A percentile compares a stretch with the other conserved stretches of the same genome.
These are phyloP conservation scores for Alternaria panax DNA, from an alignment of 2,329 filamentous ascomycete genomes.

Conservation along the genomic window DNA sequence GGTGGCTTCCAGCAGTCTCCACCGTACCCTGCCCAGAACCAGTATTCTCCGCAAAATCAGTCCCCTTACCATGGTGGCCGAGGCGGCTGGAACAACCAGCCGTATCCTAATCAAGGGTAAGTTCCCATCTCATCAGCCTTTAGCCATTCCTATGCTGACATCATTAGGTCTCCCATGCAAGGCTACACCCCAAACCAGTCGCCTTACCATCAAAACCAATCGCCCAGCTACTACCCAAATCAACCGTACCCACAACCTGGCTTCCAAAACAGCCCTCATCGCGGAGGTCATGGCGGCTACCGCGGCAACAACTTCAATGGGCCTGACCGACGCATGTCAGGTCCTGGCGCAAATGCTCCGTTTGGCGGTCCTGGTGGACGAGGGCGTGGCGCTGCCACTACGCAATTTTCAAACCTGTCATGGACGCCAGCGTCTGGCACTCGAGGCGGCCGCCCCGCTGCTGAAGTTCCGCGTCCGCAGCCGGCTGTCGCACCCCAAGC, in stretches of 20 bases:
- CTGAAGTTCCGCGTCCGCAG: conserved; percentile 46
- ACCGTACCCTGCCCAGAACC: conserved; percentile 63
- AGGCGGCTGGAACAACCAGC: conserved; percentile 60
- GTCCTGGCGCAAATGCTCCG: conserved; percentile 52
- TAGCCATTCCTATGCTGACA: conserved; percentile 32
- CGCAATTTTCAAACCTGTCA: conserved; percentile 71
- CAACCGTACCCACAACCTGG: conserved; percentile 64
- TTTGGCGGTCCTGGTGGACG: conserved; percentile 57
- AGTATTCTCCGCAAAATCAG: conserved; percentile 67
- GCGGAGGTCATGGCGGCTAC: conserved; percentile 63
- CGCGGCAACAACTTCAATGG: conserved; percentile 62
- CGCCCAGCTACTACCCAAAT: conserved; percentile 59
- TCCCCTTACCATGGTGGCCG: conserved; percentile 66
- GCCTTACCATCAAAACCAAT: conserved; percentile 58
- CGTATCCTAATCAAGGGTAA: conserved; percentile 59
- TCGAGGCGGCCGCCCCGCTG: conserved; percentile 58
- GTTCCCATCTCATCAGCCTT: conserved; percentile 23
- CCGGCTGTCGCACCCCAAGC: conserved; percentile 22
- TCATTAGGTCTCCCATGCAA: conserved; percentile 53
- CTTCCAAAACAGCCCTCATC: conserved; percentile 56
- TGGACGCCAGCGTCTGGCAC: conserved; percentile 70
- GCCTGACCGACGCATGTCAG: conserved; percentile 54
- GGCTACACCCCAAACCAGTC: conserved; percentile 66
- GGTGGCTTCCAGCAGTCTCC: conserved; percentile 65
- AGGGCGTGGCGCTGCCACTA: conserved; percentile 58